These are phyloP conservation scores for Vigna reflexopilosa DNA, from an alignment of 306 rosid species.

Conservation along the genomic window DNA sequence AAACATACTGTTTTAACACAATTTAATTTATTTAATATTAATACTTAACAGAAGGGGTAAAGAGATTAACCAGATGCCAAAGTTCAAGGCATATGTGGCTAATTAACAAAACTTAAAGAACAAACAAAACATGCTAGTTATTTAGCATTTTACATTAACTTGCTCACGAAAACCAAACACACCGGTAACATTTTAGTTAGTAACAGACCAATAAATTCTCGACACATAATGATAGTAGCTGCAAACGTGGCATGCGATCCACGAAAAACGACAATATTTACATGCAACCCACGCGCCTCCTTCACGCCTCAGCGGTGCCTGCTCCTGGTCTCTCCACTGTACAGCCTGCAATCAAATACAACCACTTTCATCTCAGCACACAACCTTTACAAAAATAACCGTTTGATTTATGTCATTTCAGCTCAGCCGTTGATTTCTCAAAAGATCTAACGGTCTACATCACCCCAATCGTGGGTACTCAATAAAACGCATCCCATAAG, in stretches of 20 bases:
- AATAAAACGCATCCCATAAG: too few relatives aligned
- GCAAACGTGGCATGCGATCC: constrained; percentile 8
- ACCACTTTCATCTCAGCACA: constrained; percentile 26
- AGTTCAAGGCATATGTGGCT: constrained; percentile 14
- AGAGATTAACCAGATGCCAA: neutral
- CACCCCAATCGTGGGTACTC: neutral
- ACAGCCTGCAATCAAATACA: constrained; percentile 69
- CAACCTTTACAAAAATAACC: neutral
- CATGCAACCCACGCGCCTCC: constrained; percentile 6
- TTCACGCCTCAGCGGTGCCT: constrained; percentile 59
- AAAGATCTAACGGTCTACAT: constrained; percentile 13
- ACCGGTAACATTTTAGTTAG: neutral
- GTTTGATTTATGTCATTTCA: neutral
- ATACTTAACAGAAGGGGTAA: neutral
- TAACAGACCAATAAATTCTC: neutral
- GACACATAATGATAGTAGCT: neutral
- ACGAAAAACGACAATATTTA: constrained; percentile 35
- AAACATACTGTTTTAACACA: neutral
- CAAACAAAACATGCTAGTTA: neutral
- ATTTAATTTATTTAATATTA: constrained; percentile 2
- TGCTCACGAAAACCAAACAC: neutral
- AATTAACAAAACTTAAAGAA: neutral
- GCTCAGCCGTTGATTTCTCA: neutral
- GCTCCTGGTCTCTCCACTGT: constrained; percentile 82
- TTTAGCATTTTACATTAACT: constrained; percentile 29